These are phyloP conservation scores for Jackrogersella minutella DNA, from an alignment of 495 filamentous ascomycete species.

Conservation along the genomic window DNA sequence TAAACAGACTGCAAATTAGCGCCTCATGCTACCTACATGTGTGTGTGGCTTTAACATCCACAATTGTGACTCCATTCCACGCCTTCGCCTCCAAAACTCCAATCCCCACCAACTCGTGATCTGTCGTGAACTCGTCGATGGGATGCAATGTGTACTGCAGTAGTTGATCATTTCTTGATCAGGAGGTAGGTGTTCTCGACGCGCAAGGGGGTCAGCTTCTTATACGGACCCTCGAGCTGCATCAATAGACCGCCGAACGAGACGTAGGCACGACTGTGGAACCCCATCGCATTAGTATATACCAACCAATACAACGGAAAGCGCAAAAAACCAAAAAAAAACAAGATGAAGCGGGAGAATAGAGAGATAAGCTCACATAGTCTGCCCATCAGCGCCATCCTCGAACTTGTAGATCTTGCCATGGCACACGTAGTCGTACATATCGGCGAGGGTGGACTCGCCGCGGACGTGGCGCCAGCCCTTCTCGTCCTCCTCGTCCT, in stretches of 20 bases:
- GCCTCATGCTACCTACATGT: constrained; percentile 9
- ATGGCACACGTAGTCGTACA: constrained; percentile 96
- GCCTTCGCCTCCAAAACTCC: constrained; percentile 1
- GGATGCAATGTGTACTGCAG: background rate
- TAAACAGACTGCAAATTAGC: constrained; percentile 1
- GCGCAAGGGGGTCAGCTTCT: constrained; percentile 87
- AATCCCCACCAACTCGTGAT: constrained; percentile 23
- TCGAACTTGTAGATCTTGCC: constrained; percentile 98
- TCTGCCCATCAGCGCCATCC: constrained; percentile 78
- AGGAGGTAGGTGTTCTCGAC: constrained; percentile 95
- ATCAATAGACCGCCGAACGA: constrained; percentile 93
- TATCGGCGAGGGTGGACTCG: constrained; percentile 83
- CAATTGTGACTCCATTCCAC: constrained; percentile 5
- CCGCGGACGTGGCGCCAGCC: constrained; percentile 83
- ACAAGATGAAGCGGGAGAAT: background rate
- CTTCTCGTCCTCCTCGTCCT: constrained; percentile 62
- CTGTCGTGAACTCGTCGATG: constrained; percentile 14
- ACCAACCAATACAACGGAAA: no score
- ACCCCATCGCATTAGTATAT: constrained; percentile 40
- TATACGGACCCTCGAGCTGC: constrained; percentile 90
- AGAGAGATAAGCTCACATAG: constrained; percentile 80
- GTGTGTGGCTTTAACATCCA: constrained; percentile 19
- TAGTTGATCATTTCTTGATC: constrained; percentile 76
- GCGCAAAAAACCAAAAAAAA: background rate
- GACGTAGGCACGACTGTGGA: constrained; percentile 82